phyloP scores from a whole-genome alignment of 2,329 filamentous ascomycete genomes.

The Fusarium sp. region DNA sequence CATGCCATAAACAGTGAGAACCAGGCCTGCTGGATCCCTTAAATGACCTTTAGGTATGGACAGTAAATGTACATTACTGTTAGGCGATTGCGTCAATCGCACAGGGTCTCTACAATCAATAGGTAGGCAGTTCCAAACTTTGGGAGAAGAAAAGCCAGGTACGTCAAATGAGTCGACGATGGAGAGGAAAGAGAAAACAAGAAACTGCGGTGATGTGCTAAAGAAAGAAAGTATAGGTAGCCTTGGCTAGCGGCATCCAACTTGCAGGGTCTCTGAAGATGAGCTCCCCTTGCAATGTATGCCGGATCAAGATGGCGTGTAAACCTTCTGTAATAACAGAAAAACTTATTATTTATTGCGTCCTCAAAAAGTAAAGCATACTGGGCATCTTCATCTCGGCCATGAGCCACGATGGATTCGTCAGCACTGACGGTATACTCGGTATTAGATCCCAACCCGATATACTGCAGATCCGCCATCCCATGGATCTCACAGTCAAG shows the following conservation, averaged over 20 bases:
- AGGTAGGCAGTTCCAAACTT: background rate
- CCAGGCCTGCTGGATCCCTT: slow-evolving; percentile 5
- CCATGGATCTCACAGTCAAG: slow-evolving; percentile 38
- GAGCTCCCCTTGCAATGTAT: slow-evolving; percentile 9
- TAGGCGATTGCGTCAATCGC: background rate
- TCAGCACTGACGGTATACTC: background rate
- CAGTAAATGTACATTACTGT: background rate
- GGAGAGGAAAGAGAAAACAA: slow-evolving; percentile 19
- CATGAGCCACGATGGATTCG: slow-evolving; percentile 22
- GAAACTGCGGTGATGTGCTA: background rate
- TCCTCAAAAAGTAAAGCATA: slow-evolving; percentile 34
- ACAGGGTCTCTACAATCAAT: slow-evolving; percentile 8
- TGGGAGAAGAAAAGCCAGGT: slow-evolving; percentile 22
- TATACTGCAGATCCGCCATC: slow-evolving; percentile 33
- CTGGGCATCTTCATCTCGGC: slow-evolving; percentile 29
- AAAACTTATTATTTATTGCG: slow-evolving; percentile 19
- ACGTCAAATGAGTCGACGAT: slow-evolving; percentile 23
- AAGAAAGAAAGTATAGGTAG: background rate
- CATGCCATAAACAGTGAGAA: slow-evolving; percentile 27
- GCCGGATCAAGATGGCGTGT: slow-evolving; percentile 32
- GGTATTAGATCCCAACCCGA: background rate
- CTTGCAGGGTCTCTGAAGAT: slow-evolving; percentile 13
- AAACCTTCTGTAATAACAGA: slow-evolving; percentile 10
- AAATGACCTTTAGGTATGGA: background rate
- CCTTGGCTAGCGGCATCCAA: slow-evolving; percentile 5